phyloP scores from a whole-genome alignment of 352 stramenopile species.

The Phytophthora gonapodyides region DNA sequence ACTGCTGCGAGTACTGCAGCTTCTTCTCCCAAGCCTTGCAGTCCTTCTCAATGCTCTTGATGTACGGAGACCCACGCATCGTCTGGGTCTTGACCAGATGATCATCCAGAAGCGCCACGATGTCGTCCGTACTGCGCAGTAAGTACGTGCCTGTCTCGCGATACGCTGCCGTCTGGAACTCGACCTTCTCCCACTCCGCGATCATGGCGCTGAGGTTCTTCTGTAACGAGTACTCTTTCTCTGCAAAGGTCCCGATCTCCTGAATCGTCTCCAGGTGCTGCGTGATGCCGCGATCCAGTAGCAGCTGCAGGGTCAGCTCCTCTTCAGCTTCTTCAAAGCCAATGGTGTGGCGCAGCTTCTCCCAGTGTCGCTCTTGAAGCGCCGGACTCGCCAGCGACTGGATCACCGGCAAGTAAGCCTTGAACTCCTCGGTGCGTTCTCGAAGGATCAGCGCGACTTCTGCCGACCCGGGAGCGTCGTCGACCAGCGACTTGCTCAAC shows the following conservation, averaged over 20 bases:
- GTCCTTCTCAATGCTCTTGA: slow-evolving; percentile 93
- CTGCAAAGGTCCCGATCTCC: slow-evolving; percentile 89
- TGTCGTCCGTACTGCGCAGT: slow-evolving; percentile 87
- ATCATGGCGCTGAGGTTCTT: slow-evolving; percentile 95
- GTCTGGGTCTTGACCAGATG: slow-evolving; percentile 96
- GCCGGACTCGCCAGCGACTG: slow-evolving; percentile 91
- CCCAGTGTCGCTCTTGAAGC: slow-evolving; percentile 93
- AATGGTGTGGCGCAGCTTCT: slow-evolving; percentile 88
- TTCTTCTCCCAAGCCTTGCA: slow-evolving; percentile 91
- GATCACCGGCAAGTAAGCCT: slow-evolving; percentile 92
- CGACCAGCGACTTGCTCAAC: slow-evolving; percentile 89
- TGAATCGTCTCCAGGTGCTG: slow-evolving; percentile 92
- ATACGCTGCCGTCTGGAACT: slow-evolving; percentile 94
- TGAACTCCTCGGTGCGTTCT: slow-evolving; percentile 93
- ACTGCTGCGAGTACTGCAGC: slow-evolving; percentile 86
- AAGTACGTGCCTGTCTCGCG: slow-evolving; percentile 93
- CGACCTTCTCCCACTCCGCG: slow-evolving; percentile 92
- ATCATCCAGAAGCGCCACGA: slow-evolving; percentile 93
- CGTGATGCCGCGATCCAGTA: slow-evolving; percentile 84
- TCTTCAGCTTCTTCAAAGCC: slow-evolving; percentile 88
- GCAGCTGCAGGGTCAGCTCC: slow-evolving; percentile 80
- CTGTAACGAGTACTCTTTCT: slow-evolving; percentile 96
- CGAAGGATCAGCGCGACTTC: slow-evolving; percentile 87
- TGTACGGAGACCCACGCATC: slow-evolving; percentile 95
- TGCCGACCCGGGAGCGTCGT: slow-evolving; percentile 86